These are phyloP conservation scores for Pseudomassariella vexata DNA, from an alignment of 2,329 filamentous ascomycete genomes.

Conservation along the genomic window DNA sequence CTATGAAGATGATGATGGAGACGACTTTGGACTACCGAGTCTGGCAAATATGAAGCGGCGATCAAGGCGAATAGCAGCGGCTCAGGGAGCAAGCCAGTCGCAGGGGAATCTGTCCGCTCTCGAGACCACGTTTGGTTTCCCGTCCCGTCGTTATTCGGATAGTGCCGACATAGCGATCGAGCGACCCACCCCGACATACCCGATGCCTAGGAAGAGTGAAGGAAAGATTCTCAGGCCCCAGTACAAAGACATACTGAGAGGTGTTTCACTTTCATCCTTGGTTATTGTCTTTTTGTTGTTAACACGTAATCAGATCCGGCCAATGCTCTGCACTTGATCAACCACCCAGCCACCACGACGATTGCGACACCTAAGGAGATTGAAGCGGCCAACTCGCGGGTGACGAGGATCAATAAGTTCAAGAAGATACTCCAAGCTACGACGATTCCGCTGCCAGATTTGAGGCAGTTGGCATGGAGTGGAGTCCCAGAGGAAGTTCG, in stretches of 20 bases:
- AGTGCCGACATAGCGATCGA: slow-evolving; percentile 94
- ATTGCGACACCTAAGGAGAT: slow-evolving; percentile 77
- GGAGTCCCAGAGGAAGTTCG: slow-evolving; percentile 92
- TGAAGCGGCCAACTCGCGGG: slow-evolving; percentile 80
- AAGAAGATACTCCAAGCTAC: slow-evolving; percentile 92
- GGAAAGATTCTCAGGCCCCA: slow-evolving; percentile 95
- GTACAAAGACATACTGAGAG: slow-evolving; percentile 90
- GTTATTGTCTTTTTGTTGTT: slow-evolving; percentile 4
- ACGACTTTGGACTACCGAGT: slow-evolving; percentile 92
- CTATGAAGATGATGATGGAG: slow-evolving; percentile 83
- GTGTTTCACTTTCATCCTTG: slow-evolving; percentile 29
- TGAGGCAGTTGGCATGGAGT: slow-evolving; percentile 86
- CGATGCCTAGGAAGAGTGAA: slow-evolving; percentile 81
- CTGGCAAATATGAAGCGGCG: slow-evolving; percentile 86
- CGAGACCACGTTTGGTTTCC: slow-evolving; percentile 31
- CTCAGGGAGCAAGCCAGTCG: slow-evolving; percentile 29
- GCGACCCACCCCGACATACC: slow-evolving; percentile 75
- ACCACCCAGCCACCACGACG: slow-evolving; percentile 68
- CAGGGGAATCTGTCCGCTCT: slow-evolving; percentile 28
- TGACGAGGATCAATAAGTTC: slow-evolving; percentile 96
- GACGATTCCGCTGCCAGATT: slow-evolving; percentile 76
- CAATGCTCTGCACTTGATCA: slow-evolving; percentile 91
- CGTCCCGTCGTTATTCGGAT: slow-evolving; percentile 63
- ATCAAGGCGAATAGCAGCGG: slow-evolving; percentile 44
- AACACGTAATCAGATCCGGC: slow-evolving; percentile 57